Evolutionary conservation across 257 asterid species (phyloP), one percentile per base, ranked within the genome.

Genomic region (Nicotiana paniculata): DNA sequence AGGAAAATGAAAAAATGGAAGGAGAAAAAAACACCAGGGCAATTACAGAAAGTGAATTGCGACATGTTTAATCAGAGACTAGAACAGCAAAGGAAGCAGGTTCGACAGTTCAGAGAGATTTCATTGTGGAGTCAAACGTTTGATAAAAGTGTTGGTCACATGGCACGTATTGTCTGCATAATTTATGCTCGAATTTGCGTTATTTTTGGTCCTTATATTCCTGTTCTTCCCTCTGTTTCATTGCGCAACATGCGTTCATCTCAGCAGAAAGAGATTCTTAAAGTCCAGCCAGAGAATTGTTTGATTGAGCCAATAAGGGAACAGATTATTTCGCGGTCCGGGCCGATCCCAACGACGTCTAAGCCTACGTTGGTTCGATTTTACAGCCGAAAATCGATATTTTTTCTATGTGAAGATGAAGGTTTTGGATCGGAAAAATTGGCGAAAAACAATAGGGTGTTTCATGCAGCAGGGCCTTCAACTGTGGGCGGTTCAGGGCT

Each of bases 401-500:
- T 88, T n/a, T 81, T 80, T 28, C 48, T 66, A 9, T 81, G 78
- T 1, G 93, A 89, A 43, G 87, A 82, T 0, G 86, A 80, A 2
- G 70, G 48, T 33, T 81, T 79, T 15, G 83, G 81, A 3, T 53
- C 66, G 1, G 65, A 57, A 1, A 85, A 48, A 0, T 3, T 16
- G 37, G 16, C 62, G 6, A 78, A 81, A 57, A 82, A 84, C 12
- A 86, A 88, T 83, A 81, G 78, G 33, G 90, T 92, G 43, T 89
- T 93, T 81, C 95, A 93, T 55, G 84, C 90, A 0, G 98, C 98
- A 35, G 95, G 92, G 66, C 86, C 95, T 0, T 68, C 80, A 0
- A 95, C 98, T 0, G 89, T 90, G 3, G 98, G 98, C 5, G 97
- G 97, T 3, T 88, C 94, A 15, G 98, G 98, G 8, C 91, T 95